These are phyloP conservation scores for Phlyctochytrium planicorne DNA, from an alignment of 192 early-diverging fungal species.

Conservation along the genomic window DNA sequence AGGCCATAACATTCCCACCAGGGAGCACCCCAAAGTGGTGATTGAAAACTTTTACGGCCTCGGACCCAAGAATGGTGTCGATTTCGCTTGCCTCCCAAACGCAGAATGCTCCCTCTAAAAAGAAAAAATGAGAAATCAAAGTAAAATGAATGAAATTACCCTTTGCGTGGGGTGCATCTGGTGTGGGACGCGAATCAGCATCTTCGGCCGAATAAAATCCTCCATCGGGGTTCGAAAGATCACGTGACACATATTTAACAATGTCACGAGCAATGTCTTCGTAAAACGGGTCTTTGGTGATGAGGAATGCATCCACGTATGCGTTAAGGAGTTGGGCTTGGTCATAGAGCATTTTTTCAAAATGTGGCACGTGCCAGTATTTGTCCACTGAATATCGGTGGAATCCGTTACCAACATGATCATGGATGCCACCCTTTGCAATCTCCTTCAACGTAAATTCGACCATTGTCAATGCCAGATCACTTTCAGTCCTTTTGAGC, in stretches of 20 bases:
- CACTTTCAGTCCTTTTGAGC: constrained; percentile 5
- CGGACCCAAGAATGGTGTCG: constrained; percentile 29
- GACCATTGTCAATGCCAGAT: constrained; percentile 35
- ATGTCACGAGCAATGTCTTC: constrained; percentile 30
- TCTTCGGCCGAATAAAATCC: constrained; percentile 69
- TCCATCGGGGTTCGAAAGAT: constrained; percentile 46
- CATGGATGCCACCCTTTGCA: constrained; percentile 37
- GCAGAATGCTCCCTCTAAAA: constrained; percentile 62
- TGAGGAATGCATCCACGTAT: constrained; percentile 43
- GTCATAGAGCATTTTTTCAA: constrained; percentile 75
- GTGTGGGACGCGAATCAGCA: constrained; percentile 57
- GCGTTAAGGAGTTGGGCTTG: constrained; percentile 60
- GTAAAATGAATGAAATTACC: constrained; percentile 34
- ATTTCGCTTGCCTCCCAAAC: constrained; percentile 60
- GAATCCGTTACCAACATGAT: constrained; percentile 44
- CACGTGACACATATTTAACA: constrained; percentile 47
- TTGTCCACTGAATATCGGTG: constrained; percentile 42
- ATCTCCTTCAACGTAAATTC: constrained; percentile 37
- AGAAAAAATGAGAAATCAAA: neutral
- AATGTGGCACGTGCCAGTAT: constrained; percentile 64
- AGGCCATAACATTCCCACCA: constrained; percentile 55
- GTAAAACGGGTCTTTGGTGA: constrained; percentile 48
- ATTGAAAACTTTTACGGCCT: constrained; percentile 45
- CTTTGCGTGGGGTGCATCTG: constrained; percentile 33
- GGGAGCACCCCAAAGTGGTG: constrained; percentile 47